These are phyloP conservation scores for Capsella rubella DNA, from an alignment of 441 rosid genomes.

Conservation along the genomic window DNA sequence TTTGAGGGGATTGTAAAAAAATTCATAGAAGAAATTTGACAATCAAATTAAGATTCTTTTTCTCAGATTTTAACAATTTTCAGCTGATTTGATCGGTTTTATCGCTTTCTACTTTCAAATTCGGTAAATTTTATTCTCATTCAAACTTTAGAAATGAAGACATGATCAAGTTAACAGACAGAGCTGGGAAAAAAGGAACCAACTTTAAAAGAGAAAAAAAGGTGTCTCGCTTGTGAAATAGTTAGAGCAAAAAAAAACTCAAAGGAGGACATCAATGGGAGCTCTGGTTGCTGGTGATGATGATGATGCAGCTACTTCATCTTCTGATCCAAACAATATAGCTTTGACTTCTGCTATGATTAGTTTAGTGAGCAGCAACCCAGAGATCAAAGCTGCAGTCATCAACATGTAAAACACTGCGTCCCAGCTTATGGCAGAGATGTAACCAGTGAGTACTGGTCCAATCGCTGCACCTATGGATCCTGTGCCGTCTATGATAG, in stretches of 20 bases:
- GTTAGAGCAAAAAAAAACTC: conserved; percentile 14
- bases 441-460: conserved; percentile 86
- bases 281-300: conserved; percentile 31
- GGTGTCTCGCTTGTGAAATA: neutral
- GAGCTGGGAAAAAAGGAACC: neutral
- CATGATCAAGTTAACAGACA: conserved; percentile 4
- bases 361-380: conserved; percentile 78
- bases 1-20: conserved; percentile 20
- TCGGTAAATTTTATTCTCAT: conserved; percentile 16
- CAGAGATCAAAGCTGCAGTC: conserved; percentile 84
- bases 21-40: conserved; percentile 23
- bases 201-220: neutral
- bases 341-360: conserved; percentile 72
- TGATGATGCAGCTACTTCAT: conserved; percentile 6
- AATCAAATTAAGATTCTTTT: conserved; percentile 13
- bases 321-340: conserved; percentile 55
- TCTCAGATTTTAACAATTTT: neutral
- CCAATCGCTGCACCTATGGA: conserved; percentile 96
- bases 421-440: conserved; percentile 83
- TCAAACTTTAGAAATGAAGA: conserved; percentile 16
- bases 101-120: neutral
- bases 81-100: neutral
- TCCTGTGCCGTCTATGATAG: conserved; percentile 98
- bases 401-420: conserved; percentile 92
- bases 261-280: conserved; percentile 42